phyloP scores from a whole-genome alignment of 1,284 basidiomycete genomes.

The Pascua guehoae region DNA sequence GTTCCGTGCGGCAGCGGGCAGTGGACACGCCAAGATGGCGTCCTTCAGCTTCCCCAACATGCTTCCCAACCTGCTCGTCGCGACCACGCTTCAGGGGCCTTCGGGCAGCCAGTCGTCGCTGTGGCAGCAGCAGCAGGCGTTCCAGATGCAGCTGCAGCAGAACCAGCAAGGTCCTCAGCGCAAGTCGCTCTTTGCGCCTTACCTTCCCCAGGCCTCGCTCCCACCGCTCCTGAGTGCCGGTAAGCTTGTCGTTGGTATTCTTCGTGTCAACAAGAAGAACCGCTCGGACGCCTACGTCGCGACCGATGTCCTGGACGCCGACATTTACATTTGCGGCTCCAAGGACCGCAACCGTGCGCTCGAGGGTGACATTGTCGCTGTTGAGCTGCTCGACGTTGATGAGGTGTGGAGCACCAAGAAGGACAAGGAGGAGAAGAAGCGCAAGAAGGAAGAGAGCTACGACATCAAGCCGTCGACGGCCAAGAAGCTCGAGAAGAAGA shows the following conservation, averaged over 20 bases:
- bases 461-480: slow-evolving; percentile 64
- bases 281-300: slow-evolving; percentile 98
- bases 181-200: slow-evolving; percentile 98
- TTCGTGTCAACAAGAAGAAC: slow-evolving; percentile 98
- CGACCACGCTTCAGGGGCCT: slow-evolving; percentile 70
- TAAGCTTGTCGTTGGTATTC: slow-evolving; percentile 94
- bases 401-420: slow-evolving; percentile 99
- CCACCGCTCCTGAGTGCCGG: slow-evolving; percentile 96
- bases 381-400: slow-evolving; percentile 95
- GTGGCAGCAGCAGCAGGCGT: slow-evolving; percentile 73
- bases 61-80: slow-evolving; percentile 91
- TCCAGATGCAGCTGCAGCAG: slow-evolving; percentile 78
- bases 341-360: slow-evolving; percentile 98
- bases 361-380: slow-evolving; percentile 97
- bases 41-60: slow-evolving; percentile 98
- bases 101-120: slow-evolving; percentile 51
- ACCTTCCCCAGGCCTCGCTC: slow-evolving; percentile 94
- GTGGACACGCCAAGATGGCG: slow-evolving; percentile 92
- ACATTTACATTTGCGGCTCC: slow-evolving; percentile 98
- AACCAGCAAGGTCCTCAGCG: slow-evolving; percentile 85
- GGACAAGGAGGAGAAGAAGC: slow-evolving; percentile 99
- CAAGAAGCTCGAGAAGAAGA: slow-evolving; percentile 98
- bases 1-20: slow-evolving; percentile 91
- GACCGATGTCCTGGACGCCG: slow-evolving; percentile 97
- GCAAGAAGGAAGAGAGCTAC: slow-evolving; percentile 98